Conservation (phyloP, 345 rosid genomes). For the Linum trigynum region DNA sequence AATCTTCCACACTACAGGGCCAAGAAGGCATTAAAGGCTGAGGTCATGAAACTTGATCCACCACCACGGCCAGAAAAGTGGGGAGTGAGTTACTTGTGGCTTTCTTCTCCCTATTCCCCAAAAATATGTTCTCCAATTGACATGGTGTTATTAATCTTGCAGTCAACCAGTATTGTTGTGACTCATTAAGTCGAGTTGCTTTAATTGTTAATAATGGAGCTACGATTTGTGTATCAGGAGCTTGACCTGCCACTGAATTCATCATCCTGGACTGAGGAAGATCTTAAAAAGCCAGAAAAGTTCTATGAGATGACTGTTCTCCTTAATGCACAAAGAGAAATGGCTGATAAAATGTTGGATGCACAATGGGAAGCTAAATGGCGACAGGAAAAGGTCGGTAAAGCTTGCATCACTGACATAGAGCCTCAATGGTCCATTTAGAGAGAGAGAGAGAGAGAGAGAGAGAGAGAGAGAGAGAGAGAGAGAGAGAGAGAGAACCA, state of each 20-base stretch:
- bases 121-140: too few species aligned
- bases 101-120: background rate
- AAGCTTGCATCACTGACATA: slow-evolving; percentile 1
- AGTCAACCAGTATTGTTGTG: background rate
- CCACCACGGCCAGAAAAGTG: slow-evolving; percentile 83
- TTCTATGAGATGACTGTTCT: slow-evolving; percentile 90
- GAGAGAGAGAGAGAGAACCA: background rate
- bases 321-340: slow-evolving; percentile 88
- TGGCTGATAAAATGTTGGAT: slow-evolving; percentile 73
- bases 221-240: slow-evolving; percentile 41
- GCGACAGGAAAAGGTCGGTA: slow-evolving; percentile 78
- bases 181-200: too few species aligned
- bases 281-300: slow-evolving; percentile 66
- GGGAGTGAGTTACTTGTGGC: slow-evolving; percentile 58
- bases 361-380: slow-evolving; percentile 84
- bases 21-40: slow-evolving; percentile 66
- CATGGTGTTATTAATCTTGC: too few species aligned
- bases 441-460: background rate
- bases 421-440: background rate
- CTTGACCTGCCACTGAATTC: slow-evolving; percentile 71
- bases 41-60: slow-evolving; percentile 62
- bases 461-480: background rate
- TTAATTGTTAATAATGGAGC: background rate
- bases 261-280: slow-evolving; percentile 84
- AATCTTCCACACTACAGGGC: slow-evolving; percentile 80